Evolutionary conservation across 148 eudicot genomes (phyloP).

Genomic region (Oxyria digyna): DNA sequence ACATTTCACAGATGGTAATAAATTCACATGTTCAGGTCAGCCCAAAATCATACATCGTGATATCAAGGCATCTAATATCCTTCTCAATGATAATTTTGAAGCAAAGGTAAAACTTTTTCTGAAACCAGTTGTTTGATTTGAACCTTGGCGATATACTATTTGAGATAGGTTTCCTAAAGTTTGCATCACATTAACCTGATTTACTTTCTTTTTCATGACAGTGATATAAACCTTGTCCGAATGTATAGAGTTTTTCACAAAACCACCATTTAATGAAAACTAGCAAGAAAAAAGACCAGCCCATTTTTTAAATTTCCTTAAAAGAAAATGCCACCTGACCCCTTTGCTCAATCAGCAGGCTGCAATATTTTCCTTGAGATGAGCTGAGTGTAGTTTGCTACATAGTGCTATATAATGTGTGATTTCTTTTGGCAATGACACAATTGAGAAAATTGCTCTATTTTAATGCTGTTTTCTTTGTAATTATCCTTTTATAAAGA

Average conservation of each 20-base stretch:
- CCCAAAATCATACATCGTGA: conserved; percentile 10
- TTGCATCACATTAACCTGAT: background rate
- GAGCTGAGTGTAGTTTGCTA: background rate
- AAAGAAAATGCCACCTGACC: background rate
- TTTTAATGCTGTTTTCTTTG: background rate
- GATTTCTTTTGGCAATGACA: background rate
- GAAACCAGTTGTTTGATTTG: background rate
- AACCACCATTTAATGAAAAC: background rate
- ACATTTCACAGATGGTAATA: background rate
- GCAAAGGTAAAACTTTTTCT: background rate
- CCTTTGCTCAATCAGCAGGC: background rate
- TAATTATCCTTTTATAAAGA: background rate
- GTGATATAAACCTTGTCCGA: background rate
- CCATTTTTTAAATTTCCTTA: background rate
- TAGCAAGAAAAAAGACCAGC: background rate
- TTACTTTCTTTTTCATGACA: background rate
- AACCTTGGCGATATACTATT: background rate
- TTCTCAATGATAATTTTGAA: conserved; percentile 5
- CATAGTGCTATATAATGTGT: background rate
- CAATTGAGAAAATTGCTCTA: background rate
- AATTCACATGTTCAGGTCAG: conserved; percentile 6
- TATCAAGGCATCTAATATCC: conserved; percentile 9
- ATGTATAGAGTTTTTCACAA: background rate
- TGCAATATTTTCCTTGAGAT: background rate
- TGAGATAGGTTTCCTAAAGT: background rate